Percentiles rank a stretch among this genome's conserved stretches.
phyloP scores from a whole-genome alignment of 2,329 filamentous ascomycete species.

The Pyrenophora teres region DNA sequence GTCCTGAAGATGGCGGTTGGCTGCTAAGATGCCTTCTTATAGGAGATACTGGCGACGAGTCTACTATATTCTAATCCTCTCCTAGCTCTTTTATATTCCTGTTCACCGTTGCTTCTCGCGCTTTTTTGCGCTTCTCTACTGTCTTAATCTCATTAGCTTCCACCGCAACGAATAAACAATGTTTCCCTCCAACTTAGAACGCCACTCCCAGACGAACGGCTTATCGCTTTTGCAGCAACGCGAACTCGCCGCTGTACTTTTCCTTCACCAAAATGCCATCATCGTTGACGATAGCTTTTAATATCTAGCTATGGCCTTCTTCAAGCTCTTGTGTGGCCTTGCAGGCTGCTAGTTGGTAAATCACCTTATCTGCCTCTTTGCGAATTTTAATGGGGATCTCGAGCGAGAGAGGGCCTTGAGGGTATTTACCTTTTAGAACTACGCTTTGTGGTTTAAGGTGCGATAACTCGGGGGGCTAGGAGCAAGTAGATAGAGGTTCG shows the following conservation, averaged over 20 bases:
- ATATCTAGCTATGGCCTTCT: conserved; percentile 10
- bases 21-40: not conserved
- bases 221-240: conserved; percentile 2
- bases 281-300: not conserved
- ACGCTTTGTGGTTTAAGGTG: conserved; percentile 4
- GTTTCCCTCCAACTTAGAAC: conserved; percentile 8
- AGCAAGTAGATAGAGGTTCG: conserved; percentile 9
- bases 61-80: conserved; percentile 4
- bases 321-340: conserved; percentile 12
- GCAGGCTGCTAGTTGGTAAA: conserved; percentile 8
- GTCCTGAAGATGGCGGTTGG: not conserved
- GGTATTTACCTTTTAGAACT: conserved; percentile 2
- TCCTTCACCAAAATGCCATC: not conserved
- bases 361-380: conserved; percentile 9
- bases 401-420: conserved; percentile 6
- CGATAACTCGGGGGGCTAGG: conserved; percentile 4
- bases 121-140: not conserved
- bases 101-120: not conserved
- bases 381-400: conserved; percentile 3
- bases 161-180: conserved; percentile 7
- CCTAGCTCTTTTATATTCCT: not conserved
- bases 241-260: not conserved
- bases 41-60: not conserved
- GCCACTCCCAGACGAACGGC: conserved; percentile 5
- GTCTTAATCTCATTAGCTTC: conserved; percentile 6